Evolutionary conservation across 1,284 basidiomycete species (phyloP).

Genomic region (Pseudozyma hubeiensis): DNA sequence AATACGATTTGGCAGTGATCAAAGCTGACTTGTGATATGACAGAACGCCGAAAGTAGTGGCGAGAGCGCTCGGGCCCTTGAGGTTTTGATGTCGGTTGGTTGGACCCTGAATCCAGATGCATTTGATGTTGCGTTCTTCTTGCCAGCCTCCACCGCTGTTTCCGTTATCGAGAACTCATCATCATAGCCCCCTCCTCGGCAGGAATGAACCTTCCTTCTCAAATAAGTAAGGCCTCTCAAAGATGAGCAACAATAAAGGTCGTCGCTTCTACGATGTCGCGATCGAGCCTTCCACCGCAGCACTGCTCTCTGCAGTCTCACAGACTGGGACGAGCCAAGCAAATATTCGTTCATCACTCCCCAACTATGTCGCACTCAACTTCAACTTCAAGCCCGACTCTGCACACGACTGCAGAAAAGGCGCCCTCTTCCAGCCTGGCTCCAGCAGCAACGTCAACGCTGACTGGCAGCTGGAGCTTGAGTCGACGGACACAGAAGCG

Average conservation of each 20-base stretch:
- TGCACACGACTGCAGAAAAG: slow-evolving; percentile 27
- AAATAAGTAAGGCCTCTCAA: background rate
- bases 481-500: slow-evolving; percentile 14
- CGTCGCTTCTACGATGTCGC: slow-evolving; percentile 26
- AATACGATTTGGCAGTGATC: too few relatives aligned
- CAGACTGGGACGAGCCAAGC: slow-evolving; percentile 4
- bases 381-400: slow-evolving; percentile 55
- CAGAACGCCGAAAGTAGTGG: too few relatives aligned
- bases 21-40: too few relatives aligned
- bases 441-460: slow-evolving; percentile 14
- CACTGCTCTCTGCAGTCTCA: slow-evolving; percentile 7
- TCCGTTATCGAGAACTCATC: background rate
- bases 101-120: too few relatives aligned
- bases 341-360: slow-evolving; percentile 3
- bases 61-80: too few relatives aligned
- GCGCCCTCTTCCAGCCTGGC: slow-evolving; percentile 26
- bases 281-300: slow-evolving; percentile 26
- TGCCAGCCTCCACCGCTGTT: background rate
- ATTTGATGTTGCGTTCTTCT: too few relatives aligned
- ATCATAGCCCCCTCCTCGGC: too few relatives aligned
- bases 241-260: slow-evolving; percentile 15
- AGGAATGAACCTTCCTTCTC: background rate
- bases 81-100: too few relatives aligned
- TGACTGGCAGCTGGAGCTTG: slow-evolving; percentile 46
- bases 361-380: slow-evolving; percentile 31